phyloP scores from a whole-genome alignment of 768 basidiomycete genomes.

The Boletus rufocinnamomeus region DNA sequence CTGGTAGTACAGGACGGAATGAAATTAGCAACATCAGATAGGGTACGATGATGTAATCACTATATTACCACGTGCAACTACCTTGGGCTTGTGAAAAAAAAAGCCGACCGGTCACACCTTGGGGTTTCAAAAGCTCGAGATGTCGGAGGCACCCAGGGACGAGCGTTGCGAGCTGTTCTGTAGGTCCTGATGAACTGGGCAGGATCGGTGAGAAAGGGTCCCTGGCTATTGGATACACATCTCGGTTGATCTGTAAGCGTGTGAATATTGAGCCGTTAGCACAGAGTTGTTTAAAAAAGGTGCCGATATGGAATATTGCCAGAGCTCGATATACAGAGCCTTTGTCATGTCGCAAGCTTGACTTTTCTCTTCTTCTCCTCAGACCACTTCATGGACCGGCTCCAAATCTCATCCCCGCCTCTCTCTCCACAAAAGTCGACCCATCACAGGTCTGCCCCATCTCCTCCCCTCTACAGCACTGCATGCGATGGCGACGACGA shows the following conservation, averaged over 20 bases:
- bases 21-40: slow-evolving; percentile 26
- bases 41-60: slow-evolving; percentile 32
- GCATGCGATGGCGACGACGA: slow-evolving; percentile 27
- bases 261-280: slow-evolving; percentile 33
- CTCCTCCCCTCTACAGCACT: slow-evolving; percentile 12
- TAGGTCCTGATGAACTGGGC: neutral
- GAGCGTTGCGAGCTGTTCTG: neutral
- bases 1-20: slow-evolving; percentile 7
- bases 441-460: slow-evolving; percentile 12
- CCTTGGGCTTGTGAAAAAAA: slow-evolving; percentile 10
- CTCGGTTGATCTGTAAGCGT: slow-evolving; percentile 24
- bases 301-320: slow-evolving; percentile 43
- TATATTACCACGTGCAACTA: slow-evolving; percentile 22
- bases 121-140: neutral
- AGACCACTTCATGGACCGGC: slow-evolving; percentile 30
- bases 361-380: slow-evolving; percentile 36
- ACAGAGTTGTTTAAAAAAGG: slow-evolving; percentile 37
- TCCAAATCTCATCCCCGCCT: slow-evolving; percentile 17
- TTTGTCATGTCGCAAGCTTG: slow-evolving; percentile 41
- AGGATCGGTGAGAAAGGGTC: slow-evolving; percentile 3
- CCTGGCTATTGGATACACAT: neutral
- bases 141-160: neutral
- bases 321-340: slow-evolving; percentile 42
- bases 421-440: slow-evolving; percentile 13
- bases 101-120: neutral